Evolutionary conservation across 495 filamentous ascomycete species (phyloP).

Genomic region (Terfezia claveryi): DNA sequence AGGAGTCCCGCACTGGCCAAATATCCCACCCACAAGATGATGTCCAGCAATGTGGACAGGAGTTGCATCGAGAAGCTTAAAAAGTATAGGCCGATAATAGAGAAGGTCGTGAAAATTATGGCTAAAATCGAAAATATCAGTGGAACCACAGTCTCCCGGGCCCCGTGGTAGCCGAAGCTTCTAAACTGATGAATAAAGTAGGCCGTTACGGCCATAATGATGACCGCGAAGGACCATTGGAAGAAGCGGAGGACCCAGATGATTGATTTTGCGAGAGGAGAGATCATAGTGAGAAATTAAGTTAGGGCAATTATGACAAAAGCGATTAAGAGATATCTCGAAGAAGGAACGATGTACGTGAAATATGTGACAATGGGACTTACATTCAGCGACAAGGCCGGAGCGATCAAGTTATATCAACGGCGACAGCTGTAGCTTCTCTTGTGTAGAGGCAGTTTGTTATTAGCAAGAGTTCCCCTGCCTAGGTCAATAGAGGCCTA

Average conservation of each 20-base stretch:
- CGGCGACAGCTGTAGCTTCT: too few species aligned
- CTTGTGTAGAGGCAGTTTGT: too few species aligned
- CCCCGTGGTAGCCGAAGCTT: background rate
- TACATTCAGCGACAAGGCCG: too few species aligned
- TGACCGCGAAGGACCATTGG: constrained; percentile 14
- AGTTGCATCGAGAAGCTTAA: constrained; percentile 11
- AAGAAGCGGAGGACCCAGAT: constrained; percentile 15
- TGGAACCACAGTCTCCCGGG: constrained; percentile 11
- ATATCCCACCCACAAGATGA: constrained; percentile 16
- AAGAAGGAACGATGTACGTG: too few species aligned
- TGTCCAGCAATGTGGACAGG: constrained; percentile 13
- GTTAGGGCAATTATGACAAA: too few species aligned
- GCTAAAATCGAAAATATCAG: constrained; percentile 15
- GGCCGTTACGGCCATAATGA: constrained; percentile 14
- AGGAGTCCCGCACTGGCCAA: constrained; percentile 11
- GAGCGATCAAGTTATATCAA: too few species aligned
- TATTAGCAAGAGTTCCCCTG: too few species aligned
- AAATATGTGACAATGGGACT: too few species aligned
- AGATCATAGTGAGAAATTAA: background rate
- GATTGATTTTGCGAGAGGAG: constrained; percentile 1
- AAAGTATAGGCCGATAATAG: constrained; percentile 15
- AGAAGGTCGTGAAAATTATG: constrained; percentile 10
- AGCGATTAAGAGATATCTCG: too few species aligned
- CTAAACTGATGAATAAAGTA: constrained; percentile 16
- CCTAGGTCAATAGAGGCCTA: too few species aligned